Conservation (phyloP, 306 rosid genomes). For the Casuarina equisetifolia region DNA sequence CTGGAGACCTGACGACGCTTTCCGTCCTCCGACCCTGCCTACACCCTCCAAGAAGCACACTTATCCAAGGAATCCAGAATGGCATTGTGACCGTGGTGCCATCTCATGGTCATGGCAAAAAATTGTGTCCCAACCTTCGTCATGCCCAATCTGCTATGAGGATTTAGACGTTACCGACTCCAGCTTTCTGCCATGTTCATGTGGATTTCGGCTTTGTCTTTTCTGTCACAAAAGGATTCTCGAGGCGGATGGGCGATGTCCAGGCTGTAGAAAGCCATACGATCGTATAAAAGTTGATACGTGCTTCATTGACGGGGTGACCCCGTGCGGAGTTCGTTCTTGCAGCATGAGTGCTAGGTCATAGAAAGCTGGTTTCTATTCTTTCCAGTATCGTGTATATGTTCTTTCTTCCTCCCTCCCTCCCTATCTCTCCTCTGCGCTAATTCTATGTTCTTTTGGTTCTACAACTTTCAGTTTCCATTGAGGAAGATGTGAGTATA, state of each 20-base stretch:
- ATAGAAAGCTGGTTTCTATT: conserved; percentile 27
- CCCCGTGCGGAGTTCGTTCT: conserved; percentile 36
- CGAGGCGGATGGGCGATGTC: conserved; percentile 57
- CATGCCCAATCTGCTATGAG: conserved; percentile 64
- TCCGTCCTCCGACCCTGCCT: conserved; percentile 56
- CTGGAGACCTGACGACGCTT: conserved; percentile 55
- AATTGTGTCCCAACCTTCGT: conserved; percentile 36
- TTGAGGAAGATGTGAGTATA: not conserved
- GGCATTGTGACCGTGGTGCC: conserved; percentile 37
- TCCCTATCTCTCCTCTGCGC: conserved; percentile 4
- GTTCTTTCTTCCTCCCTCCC: conserved; percentile 1
- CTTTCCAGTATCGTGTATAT: conserved; percentile 29
- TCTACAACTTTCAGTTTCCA: not conserved
- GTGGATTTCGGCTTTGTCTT: conserved; percentile 61
- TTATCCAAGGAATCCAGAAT: conserved; percentile 33
- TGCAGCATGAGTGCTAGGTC: conserved; percentile 37
- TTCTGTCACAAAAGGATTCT: conserved; percentile 65
- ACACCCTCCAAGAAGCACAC: conserved; percentile 41
- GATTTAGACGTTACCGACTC: conserved; percentile 60
- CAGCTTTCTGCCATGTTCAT: conserved; percentile 54
- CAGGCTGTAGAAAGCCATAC: conserved; percentile 57
- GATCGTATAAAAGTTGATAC: conserved; percentile 39
- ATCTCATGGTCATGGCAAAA: conserved; percentile 50
- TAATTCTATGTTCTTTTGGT: not conserved
- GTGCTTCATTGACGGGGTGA: conserved; percentile 32